Percentiles rank a stretch among this genome's conserved stretches.
Evolutionary conservation across 768 basidiomycete species (phyloP).

Genomic region (Amanita inopinata): DNA sequence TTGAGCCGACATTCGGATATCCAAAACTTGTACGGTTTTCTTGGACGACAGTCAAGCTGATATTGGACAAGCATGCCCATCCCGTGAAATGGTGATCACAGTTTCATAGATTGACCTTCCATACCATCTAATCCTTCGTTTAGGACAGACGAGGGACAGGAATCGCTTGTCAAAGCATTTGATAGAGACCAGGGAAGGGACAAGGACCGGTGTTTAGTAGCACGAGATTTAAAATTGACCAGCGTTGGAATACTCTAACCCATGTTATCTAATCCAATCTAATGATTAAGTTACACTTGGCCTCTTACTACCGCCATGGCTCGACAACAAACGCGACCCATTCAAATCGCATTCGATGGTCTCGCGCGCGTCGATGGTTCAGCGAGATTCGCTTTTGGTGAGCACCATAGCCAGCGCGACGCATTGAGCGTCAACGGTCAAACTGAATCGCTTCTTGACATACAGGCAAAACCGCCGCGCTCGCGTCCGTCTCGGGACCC

Average conservation of each 20-base stretch:
- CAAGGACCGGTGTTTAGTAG: conserved; percentile 60
- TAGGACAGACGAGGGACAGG: conserved; percentile 83
- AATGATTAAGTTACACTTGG: neutral
- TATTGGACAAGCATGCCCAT: conserved; percentile 75
- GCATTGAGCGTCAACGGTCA: neutral
- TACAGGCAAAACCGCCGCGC: conserved; percentile 31
- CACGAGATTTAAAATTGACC: conserved; percentile 64
- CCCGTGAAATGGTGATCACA: conserved; percentile 65
- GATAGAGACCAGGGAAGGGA: conserved; percentile 60
- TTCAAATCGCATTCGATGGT: conserved; percentile 43
- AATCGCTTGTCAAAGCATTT: conserved; percentile 68
- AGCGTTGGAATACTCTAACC: conserved; percentile 59
- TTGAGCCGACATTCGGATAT: conserved; percentile 89
- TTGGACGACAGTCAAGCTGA: conserved; percentile 87
- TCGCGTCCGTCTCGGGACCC: conserved; percentile 74
- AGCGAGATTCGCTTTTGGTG: conserved; percentile 60
- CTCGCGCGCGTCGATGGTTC: conserved; percentile 72
- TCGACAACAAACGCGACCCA: conserved; percentile 7
- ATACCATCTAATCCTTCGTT: no score
- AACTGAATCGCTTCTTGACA: conserved; percentile 3
- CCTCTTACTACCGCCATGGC: neutral
- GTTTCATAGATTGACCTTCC: neutral
- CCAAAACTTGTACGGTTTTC: conserved; percentile 88
- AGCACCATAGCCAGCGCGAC: conserved; percentile 1
- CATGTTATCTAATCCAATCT: neutral